Conservation (phyloP, 139 green algal species). For the Picochlorum costavermella region DNA sequence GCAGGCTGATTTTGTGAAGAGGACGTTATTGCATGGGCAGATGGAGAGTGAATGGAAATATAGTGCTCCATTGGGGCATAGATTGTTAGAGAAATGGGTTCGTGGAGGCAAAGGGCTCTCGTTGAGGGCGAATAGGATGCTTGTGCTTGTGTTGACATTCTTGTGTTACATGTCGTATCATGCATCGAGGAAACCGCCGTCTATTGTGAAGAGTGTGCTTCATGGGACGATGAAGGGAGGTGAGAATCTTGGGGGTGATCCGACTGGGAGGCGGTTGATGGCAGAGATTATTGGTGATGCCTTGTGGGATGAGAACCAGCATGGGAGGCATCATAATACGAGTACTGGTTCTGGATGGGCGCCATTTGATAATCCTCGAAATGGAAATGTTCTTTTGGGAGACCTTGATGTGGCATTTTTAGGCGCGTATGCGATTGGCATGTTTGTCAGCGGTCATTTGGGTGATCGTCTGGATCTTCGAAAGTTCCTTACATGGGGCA, state of each 20-base stretch:
- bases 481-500: conserved; percentile 79
- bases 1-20: background rate
- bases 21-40: background rate
- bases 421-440: conserved; percentile 77
- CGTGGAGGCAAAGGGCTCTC: background rate
- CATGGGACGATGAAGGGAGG: conserved; percentile 6
- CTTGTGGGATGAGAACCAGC: background rate
- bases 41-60: conserved; percentile 11
- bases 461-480: conserved; percentile 81
- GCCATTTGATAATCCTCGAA: conserved; percentile 76
- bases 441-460: conserved; percentile 89
- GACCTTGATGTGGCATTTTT: conserved; percentile 87
- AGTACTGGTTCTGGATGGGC: conserved; percentile 45
- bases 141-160: conserved; percentile 87
- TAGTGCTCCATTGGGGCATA: conserved; percentile 4
- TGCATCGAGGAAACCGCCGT: conserved; percentile 78
- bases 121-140: conserved; percentile 26
- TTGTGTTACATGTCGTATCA: conserved; percentile 85
- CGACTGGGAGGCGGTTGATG: background rate
- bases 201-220: conserved; percentile 74
- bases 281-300: background rate
- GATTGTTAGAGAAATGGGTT: background rate
- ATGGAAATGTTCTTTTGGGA: conserved; percentile 71
- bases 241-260: background rate
- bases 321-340: background rate